A percentile compares a stretch with the other conserved stretches of the same genome.
These are phyloP conservation scores for Vigna hirtella DNA, from an alignment of 306 rosid species.

Conservation along the genomic window DNA sequence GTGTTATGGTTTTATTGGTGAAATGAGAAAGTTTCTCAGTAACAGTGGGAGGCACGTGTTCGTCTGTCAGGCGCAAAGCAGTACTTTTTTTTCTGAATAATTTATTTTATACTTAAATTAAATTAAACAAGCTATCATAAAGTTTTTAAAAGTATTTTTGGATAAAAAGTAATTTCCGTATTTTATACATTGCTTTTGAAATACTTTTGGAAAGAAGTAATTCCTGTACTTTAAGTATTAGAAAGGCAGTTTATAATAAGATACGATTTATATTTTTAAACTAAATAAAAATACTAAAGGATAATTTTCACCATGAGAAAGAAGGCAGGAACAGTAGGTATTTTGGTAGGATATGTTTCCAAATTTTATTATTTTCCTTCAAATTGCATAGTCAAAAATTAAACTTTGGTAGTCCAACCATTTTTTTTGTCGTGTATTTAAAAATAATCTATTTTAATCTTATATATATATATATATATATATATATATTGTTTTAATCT, in stretches of 20 bases:
- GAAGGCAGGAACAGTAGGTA: neutral
- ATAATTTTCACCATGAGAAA: neutral
- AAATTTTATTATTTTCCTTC: neutral
- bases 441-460: too few relatives aligned
- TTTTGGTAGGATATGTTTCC: neutral
- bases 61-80: neutral
- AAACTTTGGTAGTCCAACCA: too few relatives aligned
- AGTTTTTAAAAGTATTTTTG: neutral
- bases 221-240: too few relatives aligned
- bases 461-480: too few relatives aligned
- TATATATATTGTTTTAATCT: too few relatives aligned
- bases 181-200: too few relatives aligned
- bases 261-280: too few relatives aligned
- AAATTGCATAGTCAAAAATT: neutral
- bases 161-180: neutral
- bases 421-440: too few relatives aligned
- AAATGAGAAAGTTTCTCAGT: neutral
- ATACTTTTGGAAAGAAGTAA: too few relatives aligned
- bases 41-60: conserved; percentile 15
- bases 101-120: neutral
- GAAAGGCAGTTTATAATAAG: neutral
- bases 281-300: neutral
- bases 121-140: too few relatives aligned
- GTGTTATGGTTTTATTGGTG: neutral
- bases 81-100: neutral